Percentiles rank a stretch among this genome's conserved stretches.
These are phyloP conservation scores for Moniliella sp. DNA, from an alignment of 1,284 basidiomycete species.

Conservation along the genomic window DNA sequence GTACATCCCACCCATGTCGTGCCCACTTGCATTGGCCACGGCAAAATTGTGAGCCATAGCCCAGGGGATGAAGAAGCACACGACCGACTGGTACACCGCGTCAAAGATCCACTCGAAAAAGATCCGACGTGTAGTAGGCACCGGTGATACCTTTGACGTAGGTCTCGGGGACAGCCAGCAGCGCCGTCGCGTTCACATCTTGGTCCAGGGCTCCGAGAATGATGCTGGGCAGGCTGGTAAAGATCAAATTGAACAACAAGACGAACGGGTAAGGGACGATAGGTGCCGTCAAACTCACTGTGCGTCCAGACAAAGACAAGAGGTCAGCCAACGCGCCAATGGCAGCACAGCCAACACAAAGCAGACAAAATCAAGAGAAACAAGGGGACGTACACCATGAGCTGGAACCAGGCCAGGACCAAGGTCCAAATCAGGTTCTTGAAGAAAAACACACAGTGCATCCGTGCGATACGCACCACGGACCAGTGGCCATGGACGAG, in stretches of 20 bases:
- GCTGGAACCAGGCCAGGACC: slow-evolving; percentile 81
- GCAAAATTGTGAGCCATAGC: slow-evolving; percentile 46
- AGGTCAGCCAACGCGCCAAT: no score
- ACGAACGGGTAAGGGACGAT: slow-evolving; percentile 36
- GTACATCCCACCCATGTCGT: slow-evolving; percentile 41
- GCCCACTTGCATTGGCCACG: slow-evolving; percentile 10
- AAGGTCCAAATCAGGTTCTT: slow-evolving; percentile 48
- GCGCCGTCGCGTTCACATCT: slow-evolving; percentile 71
- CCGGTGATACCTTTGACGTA: slow-evolving; percentile 80
- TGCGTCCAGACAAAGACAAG: no score
- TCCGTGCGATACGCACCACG: slow-evolving; percentile 76
- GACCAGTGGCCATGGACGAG: slow-evolving; percentile 91
- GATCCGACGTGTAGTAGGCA: slow-evolving; percentile 67
- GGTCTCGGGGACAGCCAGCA: slow-evolving; percentile 72
- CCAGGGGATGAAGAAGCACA: slow-evolving; percentile 76
- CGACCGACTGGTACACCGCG: slow-evolving; percentile 70
- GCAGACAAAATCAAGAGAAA: no score
- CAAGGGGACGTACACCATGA: no score
- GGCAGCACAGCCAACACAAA: no score
- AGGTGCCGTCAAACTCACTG: no score
- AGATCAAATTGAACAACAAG: slow-evolving; percentile 56
- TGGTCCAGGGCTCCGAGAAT: slow-evolving; percentile 88
- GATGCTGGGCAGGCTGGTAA: slow-evolving; percentile 79
- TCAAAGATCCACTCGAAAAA: slow-evolving; percentile 91
- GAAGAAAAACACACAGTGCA: slow-evolving; percentile 57